Percentiles rank a stretch among this genome's conserved stretches.
Conservation (phyloP, 805 yeast species). For the Myxozyma geophila region DNA sequence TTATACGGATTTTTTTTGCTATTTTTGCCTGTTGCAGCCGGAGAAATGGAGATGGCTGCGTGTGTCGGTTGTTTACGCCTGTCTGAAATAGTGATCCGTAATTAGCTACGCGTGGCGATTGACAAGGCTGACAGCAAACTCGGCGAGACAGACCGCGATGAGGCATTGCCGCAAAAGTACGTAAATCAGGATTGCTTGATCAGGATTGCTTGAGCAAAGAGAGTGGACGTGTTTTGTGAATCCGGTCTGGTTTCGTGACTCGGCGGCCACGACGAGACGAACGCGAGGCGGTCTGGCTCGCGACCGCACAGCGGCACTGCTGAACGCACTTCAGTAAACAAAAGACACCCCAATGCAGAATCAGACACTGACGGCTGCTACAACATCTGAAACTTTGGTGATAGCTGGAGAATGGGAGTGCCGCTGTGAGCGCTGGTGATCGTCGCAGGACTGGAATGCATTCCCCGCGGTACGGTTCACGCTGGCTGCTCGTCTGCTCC, state of each 20-base stretch:
- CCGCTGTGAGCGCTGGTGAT: background rate
- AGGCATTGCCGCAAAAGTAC: conserved; percentile 6
- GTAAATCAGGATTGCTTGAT: background rate
- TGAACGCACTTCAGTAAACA: too few species aligned
- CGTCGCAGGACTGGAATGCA: conserved; percentile 4
- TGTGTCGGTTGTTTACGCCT: background rate
- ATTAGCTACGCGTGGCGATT: background rate
- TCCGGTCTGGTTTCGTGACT: background rate
- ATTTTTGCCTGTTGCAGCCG: background rate
- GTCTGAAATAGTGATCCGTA: too few species aligned
- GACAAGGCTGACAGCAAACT: background rate
- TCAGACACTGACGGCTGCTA: background rate
- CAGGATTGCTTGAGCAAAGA: background rate
- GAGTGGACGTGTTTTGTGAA: background rate
- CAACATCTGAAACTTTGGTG: background rate
- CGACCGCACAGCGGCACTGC: too few species aligned
- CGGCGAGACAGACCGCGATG: background rate
- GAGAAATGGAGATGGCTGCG: background rate
- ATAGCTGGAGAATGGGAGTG: background rate
- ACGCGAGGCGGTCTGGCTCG: too few species aligned
- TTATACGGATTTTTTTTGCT: background rate
- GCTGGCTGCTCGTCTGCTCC: background rate
- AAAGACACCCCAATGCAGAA: background rate
- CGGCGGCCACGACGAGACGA: background rate
- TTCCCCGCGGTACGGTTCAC: background rate